Base-by-base conservation (phyloP, 1,139 yeast species). In the Dujonia santamariae region DNA sequence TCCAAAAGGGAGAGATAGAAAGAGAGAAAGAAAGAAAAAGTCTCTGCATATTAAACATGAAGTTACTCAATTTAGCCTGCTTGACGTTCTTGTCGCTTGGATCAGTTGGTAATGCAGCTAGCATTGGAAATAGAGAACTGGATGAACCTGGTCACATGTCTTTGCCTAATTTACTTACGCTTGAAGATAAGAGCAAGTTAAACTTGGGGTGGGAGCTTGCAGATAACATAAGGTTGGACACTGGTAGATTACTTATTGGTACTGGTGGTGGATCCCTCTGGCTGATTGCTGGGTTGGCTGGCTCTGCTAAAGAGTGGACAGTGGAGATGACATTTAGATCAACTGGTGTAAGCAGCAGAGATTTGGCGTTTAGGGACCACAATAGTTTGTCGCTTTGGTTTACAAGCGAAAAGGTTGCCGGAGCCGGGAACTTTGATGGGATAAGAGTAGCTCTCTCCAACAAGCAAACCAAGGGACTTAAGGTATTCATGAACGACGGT, bases 271-370 rank as follows among this genome's bases (percentile, higher is more conserved):
- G 82, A 5, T 54, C 75, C 0, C 37, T 80, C 2, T 78, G 84
- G 83, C 62, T 75, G 1, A 56, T 54, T 20, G 50, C 59, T 1
- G 51, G 53, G 11, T 39, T 70, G 37, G 58, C 57, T 3, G 51
- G 54, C 17, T 44, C 54, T 3, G 54, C 54, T 2, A 50, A 68
- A 7, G 73, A 75, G 26, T 80, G 84, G 71, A 76, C 87, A 0
- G 45, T 77, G 9, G 88, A 82, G 46, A 51, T 75, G 32, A 72
- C 80, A 2, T 70, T 81, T 44, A 70, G 90, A 54, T 75, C 84
- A 28, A 52, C 74, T 5, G 84, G 84, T 3, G 48, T 49, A 3
- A 39, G 43, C 4, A 37, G 41, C 3, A 43, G 45, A 9, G 69
- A 64, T 40, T 46, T 53, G 21, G 38, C 43, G n/a, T 65, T 43